These are phyloP conservation scores for Warburgia ugandensis DNA, from an alignment of 164 flowering plant genomes.

Conservation along the genomic window DNA sequence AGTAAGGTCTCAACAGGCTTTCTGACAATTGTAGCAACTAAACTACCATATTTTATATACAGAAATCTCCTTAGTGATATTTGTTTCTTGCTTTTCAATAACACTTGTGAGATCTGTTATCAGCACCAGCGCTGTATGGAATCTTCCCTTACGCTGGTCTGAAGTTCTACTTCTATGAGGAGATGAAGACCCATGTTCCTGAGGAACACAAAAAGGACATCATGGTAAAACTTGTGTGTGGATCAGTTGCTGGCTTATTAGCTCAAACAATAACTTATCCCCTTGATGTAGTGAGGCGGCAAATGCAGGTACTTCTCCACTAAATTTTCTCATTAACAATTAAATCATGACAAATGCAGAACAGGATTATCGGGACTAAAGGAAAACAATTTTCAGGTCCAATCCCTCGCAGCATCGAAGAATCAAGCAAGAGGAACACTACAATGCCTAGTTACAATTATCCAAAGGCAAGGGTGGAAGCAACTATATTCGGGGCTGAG, in stretches of 20 bases:
- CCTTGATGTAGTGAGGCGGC: constrained; percentile 94
- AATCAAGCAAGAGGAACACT: constrained; percentile 50
- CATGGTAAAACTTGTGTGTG: constrained; percentile 72
- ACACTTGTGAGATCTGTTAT: constrained; percentile 5
- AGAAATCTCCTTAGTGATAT: no score
- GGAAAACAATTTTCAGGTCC: constrained; percentile 39
- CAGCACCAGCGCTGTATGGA: constrained; percentile 99
- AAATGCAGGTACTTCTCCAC: constrained; percentile 77
- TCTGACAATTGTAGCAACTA: no score
- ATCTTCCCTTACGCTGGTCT: constrained; percentile 95
- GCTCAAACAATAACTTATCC: constrained; percentile 98
- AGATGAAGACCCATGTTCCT: constrained; percentile 87
- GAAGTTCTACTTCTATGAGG: constrained; percentile 93
- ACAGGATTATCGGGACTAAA: not conserved
- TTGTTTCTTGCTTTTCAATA: constrained; percentile 6
- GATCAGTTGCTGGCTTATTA: constrained; percentile 86
- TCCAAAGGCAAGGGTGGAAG: constrained; percentile 78
- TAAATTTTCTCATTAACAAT: not conserved
- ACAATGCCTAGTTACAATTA: constrained; percentile 53
- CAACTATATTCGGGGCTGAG: constrained; percentile 93
- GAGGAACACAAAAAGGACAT: constrained; percentile 63
- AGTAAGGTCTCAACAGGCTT: no score
- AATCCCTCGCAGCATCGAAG: constrained; percentile 38
- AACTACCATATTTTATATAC: no score
- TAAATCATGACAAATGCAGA: not conserved